phyloP scores from a whole-genome alignment of 257 asterid genomes.

The Gardenia jasminoides region DNA sequence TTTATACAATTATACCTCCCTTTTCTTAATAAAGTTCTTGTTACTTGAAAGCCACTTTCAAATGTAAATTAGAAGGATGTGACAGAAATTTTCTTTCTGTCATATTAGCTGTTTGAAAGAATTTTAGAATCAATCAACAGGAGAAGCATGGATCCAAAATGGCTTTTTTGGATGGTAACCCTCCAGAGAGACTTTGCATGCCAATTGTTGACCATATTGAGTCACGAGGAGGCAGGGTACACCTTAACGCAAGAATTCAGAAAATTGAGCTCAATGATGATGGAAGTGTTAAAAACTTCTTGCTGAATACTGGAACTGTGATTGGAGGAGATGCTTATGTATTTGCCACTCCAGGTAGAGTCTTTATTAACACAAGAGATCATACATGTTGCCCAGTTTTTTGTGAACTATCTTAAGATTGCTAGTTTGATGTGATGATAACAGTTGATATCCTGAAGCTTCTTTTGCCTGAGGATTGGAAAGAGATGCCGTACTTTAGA shows the following conservation, averaged over 20 bases:
- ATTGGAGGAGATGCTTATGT: conserved; percentile 84
- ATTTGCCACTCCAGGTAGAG: conserved; percentile 88
- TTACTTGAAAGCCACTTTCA: not conserved
- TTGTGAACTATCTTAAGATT: conserved; percentile 7
- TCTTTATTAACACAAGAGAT: conserved; percentile 9
- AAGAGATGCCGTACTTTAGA: conserved; percentile 69
- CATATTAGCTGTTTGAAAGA: conserved; percentile 4
- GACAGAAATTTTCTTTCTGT: not conserved
- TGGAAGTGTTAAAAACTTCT: conserved; percentile 64
- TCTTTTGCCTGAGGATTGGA: conserved; percentile 89
- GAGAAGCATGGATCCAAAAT: conserved; percentile 97
- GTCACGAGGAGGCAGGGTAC: conserved; percentile 79
- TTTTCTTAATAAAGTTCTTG: not conserved
- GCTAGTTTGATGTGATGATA: conserved; percentile 15
- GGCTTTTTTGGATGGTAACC: conserved; percentile 98
- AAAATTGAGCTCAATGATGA: conserved; percentile 73
- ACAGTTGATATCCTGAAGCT: conserved; percentile 88
- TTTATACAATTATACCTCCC: not conserved
- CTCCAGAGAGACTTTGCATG: conserved; percentile 98
- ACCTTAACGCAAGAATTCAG: conserved; percentile 71
- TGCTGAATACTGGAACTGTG: conserved; percentile 55
- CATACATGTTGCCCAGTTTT: not conserved
- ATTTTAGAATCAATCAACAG: conserved; percentile 37
- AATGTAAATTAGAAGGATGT: not conserved
- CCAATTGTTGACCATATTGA: conserved; percentile 80